These are phyloP conservation scores for Fusarium veterinarium DNA, from an alignment of 2,329 filamentous ascomycete genomes.

Conservation along the genomic window DNA sequence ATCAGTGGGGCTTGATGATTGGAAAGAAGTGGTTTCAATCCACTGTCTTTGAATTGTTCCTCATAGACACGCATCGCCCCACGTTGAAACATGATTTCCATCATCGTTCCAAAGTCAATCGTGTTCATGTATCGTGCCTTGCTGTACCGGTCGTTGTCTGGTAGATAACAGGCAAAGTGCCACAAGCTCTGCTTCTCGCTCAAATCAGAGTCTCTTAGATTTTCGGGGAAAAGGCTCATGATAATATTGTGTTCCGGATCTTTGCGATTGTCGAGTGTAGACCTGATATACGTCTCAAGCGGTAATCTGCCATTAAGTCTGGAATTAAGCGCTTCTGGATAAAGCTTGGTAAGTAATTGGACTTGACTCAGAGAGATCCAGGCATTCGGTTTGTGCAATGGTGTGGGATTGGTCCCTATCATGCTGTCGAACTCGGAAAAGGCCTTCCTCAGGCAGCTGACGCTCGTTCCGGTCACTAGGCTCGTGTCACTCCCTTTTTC, in stretches of 20 bases:
- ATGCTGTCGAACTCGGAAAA: background rate
- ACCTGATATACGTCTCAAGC: background rate
- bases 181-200: background rate
- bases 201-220: no score
- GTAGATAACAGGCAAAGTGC: background rate
- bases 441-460: accelerated
- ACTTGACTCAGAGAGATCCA: background rate
- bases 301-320: background rate
- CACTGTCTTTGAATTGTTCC: background rate
- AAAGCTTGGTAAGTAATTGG: background rate
- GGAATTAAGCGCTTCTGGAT: background rate
- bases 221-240: background rate
- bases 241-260: background rate
- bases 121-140: background rate
- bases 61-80: background rate
- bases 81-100: background rate
- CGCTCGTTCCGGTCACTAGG: accelerated
- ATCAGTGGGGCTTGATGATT: background rate
- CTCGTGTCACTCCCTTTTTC: no score
- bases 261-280: accelerated
- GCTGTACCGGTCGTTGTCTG: no score
- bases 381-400: background rate
- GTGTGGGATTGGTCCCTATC: background rate
- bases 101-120: background rate
- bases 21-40: background rate